These are phyloP conservation scores for Rhodotorula mucilaginosa DNA, from an alignment of 1,284 basidiomycete genomes.

Conservation along the genomic window DNA sequence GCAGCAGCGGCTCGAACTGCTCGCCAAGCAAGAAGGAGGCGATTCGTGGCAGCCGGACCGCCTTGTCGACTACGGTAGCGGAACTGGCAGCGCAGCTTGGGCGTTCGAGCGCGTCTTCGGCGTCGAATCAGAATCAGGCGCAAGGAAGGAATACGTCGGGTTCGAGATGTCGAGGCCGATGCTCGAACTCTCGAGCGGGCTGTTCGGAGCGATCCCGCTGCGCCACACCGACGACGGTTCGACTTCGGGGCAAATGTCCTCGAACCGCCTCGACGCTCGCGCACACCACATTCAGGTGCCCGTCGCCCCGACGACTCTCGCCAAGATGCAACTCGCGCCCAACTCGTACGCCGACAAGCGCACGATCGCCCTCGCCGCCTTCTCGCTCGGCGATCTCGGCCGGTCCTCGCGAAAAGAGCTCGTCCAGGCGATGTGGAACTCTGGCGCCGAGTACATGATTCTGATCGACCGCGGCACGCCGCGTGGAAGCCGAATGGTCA, in stretches of 20 bases:
- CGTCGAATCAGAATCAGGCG: slow-evolving; percentile 41
- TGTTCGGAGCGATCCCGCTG: slow-evolving; percentile 34
- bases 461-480: slow-evolving; percentile 80
- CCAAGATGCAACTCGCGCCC: slow-evolving; percentile 23
- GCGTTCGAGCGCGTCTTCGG: slow-evolving; percentile 43
- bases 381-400: slow-evolving; percentile 72
- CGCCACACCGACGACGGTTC: slow-evolving; percentile 8
- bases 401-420: slow-evolving; percentile 63
- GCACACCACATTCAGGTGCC: slow-evolving; percentile 28
- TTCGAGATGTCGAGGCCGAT: slow-evolving; percentile 40
- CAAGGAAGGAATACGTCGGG: slow-evolving; percentile 48
- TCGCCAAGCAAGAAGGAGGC: slow-evolving; percentile 32
- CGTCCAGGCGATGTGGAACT: slow-evolving; percentile 83
- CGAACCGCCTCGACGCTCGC: slow-evolving; percentile 18
- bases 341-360: slow-evolving; percentile 42
- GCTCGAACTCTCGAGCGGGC: slow-evolving; percentile 38
- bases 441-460: slow-evolving; percentile 75
- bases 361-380: slow-evolving; percentile 78
- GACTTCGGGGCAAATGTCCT: not conserved
- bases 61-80: slow-evolving; percentile 51
- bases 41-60: slow-evolving; percentile 37
- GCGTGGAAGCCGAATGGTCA: slow-evolving; percentile 74
- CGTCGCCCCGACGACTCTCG: slow-evolving; percentile 19
- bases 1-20: slow-evolving; percentile 45
- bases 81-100: slow-evolving; percentile 53